Base-by-base conservation (phyloP, 2,329 filamentous ascomycete species). In the Microdochium paspali region DNA sequence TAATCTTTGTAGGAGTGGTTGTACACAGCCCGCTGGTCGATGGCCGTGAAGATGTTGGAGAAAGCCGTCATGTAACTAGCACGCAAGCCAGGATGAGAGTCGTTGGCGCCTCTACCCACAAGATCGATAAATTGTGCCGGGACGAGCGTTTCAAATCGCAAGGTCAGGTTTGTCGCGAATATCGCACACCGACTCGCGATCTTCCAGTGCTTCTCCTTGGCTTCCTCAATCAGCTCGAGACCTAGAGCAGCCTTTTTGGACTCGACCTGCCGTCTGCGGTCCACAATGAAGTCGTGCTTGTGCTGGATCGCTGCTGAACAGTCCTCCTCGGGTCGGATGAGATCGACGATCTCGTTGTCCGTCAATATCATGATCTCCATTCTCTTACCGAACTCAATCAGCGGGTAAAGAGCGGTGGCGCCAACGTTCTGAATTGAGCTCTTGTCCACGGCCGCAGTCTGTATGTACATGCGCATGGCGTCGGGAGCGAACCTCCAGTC, bases 401-500 rank as follows among this genome's bases (percentile, higher is more conserved):
- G 76, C 15, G 88, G 84, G 61, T 90, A 95, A 1, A 94, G 76
- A 0, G 87, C 88, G 30, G 83, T 85, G 1, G 83, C 80, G 13
- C 89, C 89, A 15, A 98, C 77, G 56, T 86, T 90, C 64, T 98
- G 93, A 35, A 98, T 91, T 1, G 91, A 96, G 4, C 89, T 82
- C 63, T 95, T 95, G 66, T 98, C 93, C 15, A 94, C 90, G 30
- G 84, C 84, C 18, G 87, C 90, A 2, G 93, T 89, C 57, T 87
- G 81, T 53, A 98, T 93, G 66, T 95, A 98, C 9, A 93, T 74
- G 46, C 84, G 83, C 70, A 98, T 87, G 44, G 96, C 71, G n/a
- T 85, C 79, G 1, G 94, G 93, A 0, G 93, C 89, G 64, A 90
- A 96, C 32, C 90, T 85, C 94, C 94, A 98, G 63, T 98, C 90